Evolutionary conservation across 129 eudicot species (phyloP).

Genomic region (Lactuca sativa): DNA sequence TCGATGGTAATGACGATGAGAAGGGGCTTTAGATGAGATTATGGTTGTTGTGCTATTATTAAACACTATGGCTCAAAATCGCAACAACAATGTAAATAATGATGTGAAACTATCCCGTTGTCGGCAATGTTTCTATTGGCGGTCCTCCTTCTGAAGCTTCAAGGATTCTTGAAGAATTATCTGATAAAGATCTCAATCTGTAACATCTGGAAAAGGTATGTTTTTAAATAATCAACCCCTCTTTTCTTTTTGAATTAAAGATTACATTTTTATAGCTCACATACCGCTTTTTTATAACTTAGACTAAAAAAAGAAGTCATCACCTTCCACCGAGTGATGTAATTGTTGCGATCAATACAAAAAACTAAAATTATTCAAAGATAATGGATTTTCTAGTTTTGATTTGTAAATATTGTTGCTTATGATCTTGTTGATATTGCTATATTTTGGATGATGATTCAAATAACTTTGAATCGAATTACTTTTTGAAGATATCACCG

Average conservation of each 20-base stretch:
- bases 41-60: constrained; percentile 40
- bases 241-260: not conserved
- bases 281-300: constrained; percentile 17
- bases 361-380: constrained; percentile 85
- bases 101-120: constrained; percentile 38
- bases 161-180: constrained; percentile 76
- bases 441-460: not conserved
- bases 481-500: too few relatives aligned
- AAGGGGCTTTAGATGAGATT: constrained; percentile 31
- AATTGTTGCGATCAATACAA: constrained; percentile 81
- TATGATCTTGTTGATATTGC: constrained; percentile 12
- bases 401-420: not conserved
- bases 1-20: not conserved
- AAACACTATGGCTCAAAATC: constrained; percentile 39
- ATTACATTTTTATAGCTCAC: constrained; percentile 4
- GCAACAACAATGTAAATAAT: constrained; percentile 32
- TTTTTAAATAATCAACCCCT: not conserved
- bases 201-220: constrained; percentile 98
- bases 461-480: too few relatives aligned
- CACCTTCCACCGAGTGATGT: constrained; percentile 84
- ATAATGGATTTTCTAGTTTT: constrained; percentile 21
- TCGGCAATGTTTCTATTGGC: too few relatives aligned
- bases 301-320: constrained; percentile 75
- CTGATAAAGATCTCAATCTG: constrained; percentile 72
- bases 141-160: constrained; percentile 51